Percentiles rank a stretch among this genome's conserved stretches.
These are phyloP conservation scores for Voacanga thouarsii DNA, from an alignment of 257 asterid genomes.

Conservation along the genomic window DNA sequence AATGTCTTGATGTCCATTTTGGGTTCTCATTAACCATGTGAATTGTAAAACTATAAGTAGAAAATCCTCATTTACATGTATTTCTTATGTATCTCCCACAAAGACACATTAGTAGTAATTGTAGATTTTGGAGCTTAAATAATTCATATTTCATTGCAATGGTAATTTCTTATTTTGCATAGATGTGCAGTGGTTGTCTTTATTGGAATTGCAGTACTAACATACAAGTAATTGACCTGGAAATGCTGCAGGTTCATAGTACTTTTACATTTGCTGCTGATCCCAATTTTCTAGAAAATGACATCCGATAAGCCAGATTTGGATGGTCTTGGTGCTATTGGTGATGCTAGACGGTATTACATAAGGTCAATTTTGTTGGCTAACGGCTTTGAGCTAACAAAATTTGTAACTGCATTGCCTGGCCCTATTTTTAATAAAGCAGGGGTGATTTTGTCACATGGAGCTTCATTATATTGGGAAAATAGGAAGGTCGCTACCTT, in stretches of 20 bases:
- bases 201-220: background rate
- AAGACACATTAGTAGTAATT: background rate
- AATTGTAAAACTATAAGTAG: background rate
- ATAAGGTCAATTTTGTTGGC: slow-evolving; percentile 37
- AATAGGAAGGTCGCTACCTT: slow-evolving; percentile 53
- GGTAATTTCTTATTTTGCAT: background rate
- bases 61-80: background rate
- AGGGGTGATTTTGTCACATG: slow-evolving; percentile 37
- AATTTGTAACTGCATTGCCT: slow-evolving; percentile 32
- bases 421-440: slow-evolving; percentile 32
- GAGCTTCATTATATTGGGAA: slow-evolving; percentile 41
- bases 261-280: slow-evolving; percentile 31
- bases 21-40: background rate
- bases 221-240: background rate
- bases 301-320: slow-evolving; percentile 43
- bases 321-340: slow-evolving; percentile 48
- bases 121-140: background rate
- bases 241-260: slow-evolving; percentile 28
- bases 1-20: too few species aligned
- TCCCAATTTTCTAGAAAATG: slow-evolving; percentile 29
- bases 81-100: background rate
- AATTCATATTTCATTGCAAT: background rate
- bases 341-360: slow-evolving; percentile 46
- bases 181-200: background rate
- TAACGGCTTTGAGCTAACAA: slow-evolving; percentile 32